Evolutionary conservation across 495 filamentous ascomycete species (phyloP).

Genomic region (Jackrogersella minutella): DNA sequence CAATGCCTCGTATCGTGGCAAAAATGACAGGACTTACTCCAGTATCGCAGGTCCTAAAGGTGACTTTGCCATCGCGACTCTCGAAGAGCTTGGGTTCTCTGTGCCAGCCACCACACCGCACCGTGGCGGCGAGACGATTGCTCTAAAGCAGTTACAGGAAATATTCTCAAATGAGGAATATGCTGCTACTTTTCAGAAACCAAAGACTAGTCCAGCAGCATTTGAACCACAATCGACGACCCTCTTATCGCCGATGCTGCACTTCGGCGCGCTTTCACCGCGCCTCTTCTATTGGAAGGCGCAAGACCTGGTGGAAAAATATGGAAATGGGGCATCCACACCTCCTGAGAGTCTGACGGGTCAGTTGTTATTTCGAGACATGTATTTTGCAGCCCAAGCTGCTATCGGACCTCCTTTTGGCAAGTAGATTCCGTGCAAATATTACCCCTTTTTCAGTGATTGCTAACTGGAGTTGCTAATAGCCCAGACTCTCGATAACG

Average conservation of each 20-base stretch:
- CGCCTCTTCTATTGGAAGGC: constrained; percentile 74
- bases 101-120: constrained; percentile 63
- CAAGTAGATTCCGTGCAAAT: constrained; percentile 10
- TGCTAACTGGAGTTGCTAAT: background rate
- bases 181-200: constrained; percentile 73
- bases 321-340: constrained; percentile 57
- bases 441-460: background rate
- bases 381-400: constrained; percentile 79
- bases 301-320: constrained; percentile 60
- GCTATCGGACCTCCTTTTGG: constrained; percentile 64
- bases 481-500: constrained; percentile 64
- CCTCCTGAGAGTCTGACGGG: constrained; percentile 70
- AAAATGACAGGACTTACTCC: constrained; percentile 61
- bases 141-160: constrained; percentile 57
- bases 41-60: constrained; percentile 65
- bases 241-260: constrained; percentile 72
- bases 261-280: constrained; percentile 70
- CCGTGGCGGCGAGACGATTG: constrained; percentile 68
- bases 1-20: constrained; percentile 59
- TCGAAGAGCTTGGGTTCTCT: constrained; percentile 69
- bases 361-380: constrained; percentile 76
- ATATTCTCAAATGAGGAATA: constrained; percentile 67
- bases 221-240: constrained; percentile 74
- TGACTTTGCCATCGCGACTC: constrained; percentile 68
- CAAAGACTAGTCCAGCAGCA: constrained; percentile 71